These are phyloP conservation scores for Tylopilus vinaceipallidus DNA, from an alignment of 768 basidiomycete genomes.

Conservation along the genomic window DNA sequence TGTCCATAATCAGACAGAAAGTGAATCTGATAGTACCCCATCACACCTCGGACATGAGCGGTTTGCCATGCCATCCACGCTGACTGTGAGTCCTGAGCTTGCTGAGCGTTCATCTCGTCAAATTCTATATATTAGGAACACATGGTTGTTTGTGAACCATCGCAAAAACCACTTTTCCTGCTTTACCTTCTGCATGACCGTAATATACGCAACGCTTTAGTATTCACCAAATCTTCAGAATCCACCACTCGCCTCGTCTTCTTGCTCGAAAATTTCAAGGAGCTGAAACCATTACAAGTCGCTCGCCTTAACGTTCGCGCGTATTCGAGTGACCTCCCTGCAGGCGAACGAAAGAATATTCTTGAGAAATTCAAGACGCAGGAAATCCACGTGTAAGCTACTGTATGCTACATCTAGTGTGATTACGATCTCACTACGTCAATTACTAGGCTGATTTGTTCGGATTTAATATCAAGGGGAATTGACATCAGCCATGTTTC, in stretches of 20 bases:
- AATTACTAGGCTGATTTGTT: slow-evolving; percentile 80
- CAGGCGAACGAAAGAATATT: slow-evolving; percentile 69
- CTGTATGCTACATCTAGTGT: neutral
- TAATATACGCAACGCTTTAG: slow-evolving; percentile 66
- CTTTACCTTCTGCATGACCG: slow-evolving; percentile 77
- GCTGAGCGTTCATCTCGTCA: neutral
- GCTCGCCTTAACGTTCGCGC: slow-evolving; percentile 50
- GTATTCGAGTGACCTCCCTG: slow-evolving; percentile 84
- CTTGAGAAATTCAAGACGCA: slow-evolving; percentile 79
- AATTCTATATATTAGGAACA: slow-evolving; percentile 59
- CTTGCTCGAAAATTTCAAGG: slow-evolving; percentile 80
- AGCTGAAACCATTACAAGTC: slow-evolving; percentile 32
- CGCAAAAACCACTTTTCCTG: slow-evolving; percentile 84
- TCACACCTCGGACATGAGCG: slow-evolving; percentile 66
- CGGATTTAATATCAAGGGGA: slow-evolving; percentile 93
- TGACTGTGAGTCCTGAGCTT: slow-evolving; percentile 50
- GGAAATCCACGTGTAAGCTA: slow-evolving; percentile 76
- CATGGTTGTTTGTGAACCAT: slow-evolving; percentile 76
- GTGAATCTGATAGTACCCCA: slow-evolving; percentile 36
- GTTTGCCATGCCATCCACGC: slow-evolving; percentile 76
- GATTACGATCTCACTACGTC: slow-evolving; percentile 3
- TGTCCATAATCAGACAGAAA: slow-evolving; percentile 53
- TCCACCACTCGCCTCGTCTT: slow-evolving; percentile 80
- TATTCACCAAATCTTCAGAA: slow-evolving; percentile 98
- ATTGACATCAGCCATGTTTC: slow-evolving; percentile 92